Conservation (phyloP, 805 yeast species). For the Wickerhamomyces rabaulensis region DNA sequence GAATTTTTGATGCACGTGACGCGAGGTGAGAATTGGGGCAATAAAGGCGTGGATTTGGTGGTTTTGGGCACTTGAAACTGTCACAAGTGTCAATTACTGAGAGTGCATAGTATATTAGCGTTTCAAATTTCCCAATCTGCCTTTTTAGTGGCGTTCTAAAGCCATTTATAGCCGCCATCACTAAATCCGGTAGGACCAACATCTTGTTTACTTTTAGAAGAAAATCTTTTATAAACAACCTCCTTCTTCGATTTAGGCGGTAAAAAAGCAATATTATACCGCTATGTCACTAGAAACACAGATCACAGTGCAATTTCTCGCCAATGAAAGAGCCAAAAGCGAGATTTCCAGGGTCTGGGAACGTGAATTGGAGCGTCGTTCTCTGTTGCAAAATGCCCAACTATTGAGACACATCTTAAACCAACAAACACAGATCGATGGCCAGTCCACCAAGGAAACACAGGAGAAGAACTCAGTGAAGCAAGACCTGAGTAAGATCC, state of each 20-base stretch:
- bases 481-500: slow-evolving; percentile 15
- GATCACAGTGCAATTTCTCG: slow-evolving; percentile 1
- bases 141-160: too few relatives aligned
- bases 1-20: too few relatives aligned
- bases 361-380: slow-evolving; percentile 16
- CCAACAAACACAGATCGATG: slow-evolving; percentile 15
- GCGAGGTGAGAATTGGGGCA: too few relatives aligned
- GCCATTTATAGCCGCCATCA: too few relatives aligned
- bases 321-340: slow-evolving; percentile 6
- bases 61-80: too few relatives aligned
- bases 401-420: slow-evolving; percentile 14
- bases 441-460: slow-evolving; percentile 7
- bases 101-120: too few relatives aligned
- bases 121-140: too few relatives aligned
- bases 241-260: too few relatives aligned
- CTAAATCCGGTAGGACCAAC: neutral
- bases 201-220: neutral
- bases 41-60: too few relatives aligned
- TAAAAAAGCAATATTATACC: neutral
- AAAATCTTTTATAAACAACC: neutral
- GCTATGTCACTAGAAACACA: neutral
- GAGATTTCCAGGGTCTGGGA: slow-evolving; percentile 4
- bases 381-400: slow-evolving; percentile 13
- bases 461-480: slow-evolving; percentile 13
- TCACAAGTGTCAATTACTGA: too few relatives aligned